Evolutionary conservation across 352 stramenopile species (phyloP).

Genomic region (Globisporangium irregulare): DNA sequence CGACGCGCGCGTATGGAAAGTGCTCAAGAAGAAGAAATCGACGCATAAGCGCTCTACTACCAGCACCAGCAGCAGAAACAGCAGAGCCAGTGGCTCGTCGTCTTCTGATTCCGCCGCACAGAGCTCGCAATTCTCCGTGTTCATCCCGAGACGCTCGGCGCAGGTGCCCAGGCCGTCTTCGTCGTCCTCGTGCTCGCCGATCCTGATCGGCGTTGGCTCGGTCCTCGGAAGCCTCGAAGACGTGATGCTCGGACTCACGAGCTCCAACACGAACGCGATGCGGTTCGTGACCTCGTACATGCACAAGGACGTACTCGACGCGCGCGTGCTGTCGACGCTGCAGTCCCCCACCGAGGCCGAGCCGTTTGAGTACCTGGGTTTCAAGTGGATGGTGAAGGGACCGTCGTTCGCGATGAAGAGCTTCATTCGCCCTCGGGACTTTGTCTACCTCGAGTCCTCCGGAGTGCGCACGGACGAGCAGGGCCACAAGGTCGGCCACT

Average conservation of each 20-base stretch:
- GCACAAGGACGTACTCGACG: constrained; percentile 27
- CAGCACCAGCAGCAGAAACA: neutral
- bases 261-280: constrained; percentile 24
- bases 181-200: constrained; percentile 26
- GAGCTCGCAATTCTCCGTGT: constrained; percentile 10
- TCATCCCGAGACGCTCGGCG: constrained; percentile 11
- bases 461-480: constrained; percentile 14
- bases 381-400: constrained; percentile 32
- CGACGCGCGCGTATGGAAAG: constrained; percentile 22
- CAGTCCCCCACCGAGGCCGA: constrained; percentile 19
- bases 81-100: neutral
- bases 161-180: constrained; percentile 10
- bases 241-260: constrained; percentile 27
- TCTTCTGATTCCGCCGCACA: neutral
- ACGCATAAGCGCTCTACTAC: neutral
- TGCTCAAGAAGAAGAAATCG: constrained; percentile 21
- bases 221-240: constrained; percentile 26
- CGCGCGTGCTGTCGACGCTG: constrained; percentile 24
- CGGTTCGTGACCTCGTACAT: constrained; percentile 20
- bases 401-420: constrained; percentile 19
- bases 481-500: constrained; percentile 19
- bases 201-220: constrained; percentile 27
- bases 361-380: constrained; percentile 27
- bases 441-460: constrained; percentile 28
- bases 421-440: constrained; percentile 27